A percentile compares a stretch with the other conserved stretches of the same genome.
Evolutionary conservation across 75 land plant genomes (phyloP).

Genomic region (Adiantum capillusveneris): DNA sequence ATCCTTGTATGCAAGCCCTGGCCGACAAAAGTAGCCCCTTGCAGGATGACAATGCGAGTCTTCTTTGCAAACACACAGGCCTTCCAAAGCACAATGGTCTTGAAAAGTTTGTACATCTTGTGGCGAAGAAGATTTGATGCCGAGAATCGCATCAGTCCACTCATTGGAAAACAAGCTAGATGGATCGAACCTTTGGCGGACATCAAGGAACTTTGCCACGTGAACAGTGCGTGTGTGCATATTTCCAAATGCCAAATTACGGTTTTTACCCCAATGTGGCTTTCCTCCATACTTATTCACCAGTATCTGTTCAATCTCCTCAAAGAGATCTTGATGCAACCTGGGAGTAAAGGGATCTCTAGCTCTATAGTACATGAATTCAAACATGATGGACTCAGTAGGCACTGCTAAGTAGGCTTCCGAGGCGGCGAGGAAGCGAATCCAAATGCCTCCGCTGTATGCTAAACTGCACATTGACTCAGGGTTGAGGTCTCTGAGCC

Average conservation of each 20-base stretch:
- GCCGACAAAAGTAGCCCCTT: constrained; percentile 18
- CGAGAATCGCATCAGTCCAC: constrained; percentile 27
- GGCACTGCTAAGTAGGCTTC: constrained; percentile 12
- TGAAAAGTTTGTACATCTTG: not conserved
- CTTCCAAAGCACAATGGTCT: constrained; percentile 25
- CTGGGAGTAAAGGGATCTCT: constrained; percentile 3
- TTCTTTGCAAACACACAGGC: constrained; percentile 17
- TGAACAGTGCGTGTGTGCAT: not conserved
- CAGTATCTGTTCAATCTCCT: constrained; percentile 33
- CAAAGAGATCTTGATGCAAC: constrained; percentile 16
- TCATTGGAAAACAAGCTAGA: constrained; percentile 23
- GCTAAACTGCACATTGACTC: constrained; percentile 3
- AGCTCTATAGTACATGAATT: constrained; percentile 9
- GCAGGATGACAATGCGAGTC: constrained; percentile 26
- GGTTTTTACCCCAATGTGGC: constrained; percentile 35
- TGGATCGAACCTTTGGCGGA: constrained; percentile 9
- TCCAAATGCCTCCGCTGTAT: not conserved
- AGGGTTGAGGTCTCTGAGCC: constrained; percentile 10
- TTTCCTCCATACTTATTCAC: constrained; percentile 19
- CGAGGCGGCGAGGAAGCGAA: constrained; percentile 2
- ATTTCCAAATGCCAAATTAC: constrained; percentile 17
- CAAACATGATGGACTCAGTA: constrained; percentile 14
- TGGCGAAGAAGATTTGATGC: not conserved
- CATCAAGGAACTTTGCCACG: constrained; percentile 6
- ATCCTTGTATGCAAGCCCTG: constrained; percentile 12